Evolutionary conservation across 306 rosid genomes (phyloP).

Genomic region (Vigna trinervia): DNA sequence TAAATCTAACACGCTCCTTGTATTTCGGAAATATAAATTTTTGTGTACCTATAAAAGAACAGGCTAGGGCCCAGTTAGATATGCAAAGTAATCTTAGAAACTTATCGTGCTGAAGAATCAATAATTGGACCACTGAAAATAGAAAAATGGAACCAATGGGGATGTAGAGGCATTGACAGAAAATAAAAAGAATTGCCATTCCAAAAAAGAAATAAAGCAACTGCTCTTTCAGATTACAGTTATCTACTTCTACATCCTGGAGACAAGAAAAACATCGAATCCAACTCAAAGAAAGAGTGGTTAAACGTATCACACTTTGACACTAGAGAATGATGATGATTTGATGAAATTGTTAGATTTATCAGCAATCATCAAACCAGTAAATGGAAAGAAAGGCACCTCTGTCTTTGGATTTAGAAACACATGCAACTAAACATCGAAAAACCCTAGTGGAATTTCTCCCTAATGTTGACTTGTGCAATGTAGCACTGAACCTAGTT

Average conservation of each 20-base stretch:
- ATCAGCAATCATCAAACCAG: constrained; percentile 15
- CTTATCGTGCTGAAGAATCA: neutral
- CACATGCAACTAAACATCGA: constrained; percentile 39
- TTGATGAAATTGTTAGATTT: constrained; percentile 34
- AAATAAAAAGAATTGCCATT: neutral
- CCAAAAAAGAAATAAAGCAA: neutral
- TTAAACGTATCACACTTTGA: neutral
- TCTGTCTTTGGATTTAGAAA: constrained; percentile 46
- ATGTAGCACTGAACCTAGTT: constrained; percentile 29
- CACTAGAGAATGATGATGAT: constrained; percentile 17
- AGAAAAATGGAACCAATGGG: neutral
- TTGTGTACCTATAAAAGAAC: too few species aligned
- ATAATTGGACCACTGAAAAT: neutral
- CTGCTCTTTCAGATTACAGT: neutral
- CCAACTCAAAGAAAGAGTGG: neutral
- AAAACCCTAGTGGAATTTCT: constrained; percentile 34
- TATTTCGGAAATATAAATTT: too few species aligned
- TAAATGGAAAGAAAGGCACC: constrained; percentile 19
- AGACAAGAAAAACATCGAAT: neutral
- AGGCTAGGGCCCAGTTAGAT: neutral
- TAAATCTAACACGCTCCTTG: neutral
- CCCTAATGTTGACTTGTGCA: constrained; percentile 52
- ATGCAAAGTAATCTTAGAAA: neutral
- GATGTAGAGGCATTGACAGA: neutral
- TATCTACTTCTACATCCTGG: neutral